Evolutionary conservation across 805 yeast genomes (phyloP).

Genomic region (Zygosaccharomyces gambellarensis): DNA sequence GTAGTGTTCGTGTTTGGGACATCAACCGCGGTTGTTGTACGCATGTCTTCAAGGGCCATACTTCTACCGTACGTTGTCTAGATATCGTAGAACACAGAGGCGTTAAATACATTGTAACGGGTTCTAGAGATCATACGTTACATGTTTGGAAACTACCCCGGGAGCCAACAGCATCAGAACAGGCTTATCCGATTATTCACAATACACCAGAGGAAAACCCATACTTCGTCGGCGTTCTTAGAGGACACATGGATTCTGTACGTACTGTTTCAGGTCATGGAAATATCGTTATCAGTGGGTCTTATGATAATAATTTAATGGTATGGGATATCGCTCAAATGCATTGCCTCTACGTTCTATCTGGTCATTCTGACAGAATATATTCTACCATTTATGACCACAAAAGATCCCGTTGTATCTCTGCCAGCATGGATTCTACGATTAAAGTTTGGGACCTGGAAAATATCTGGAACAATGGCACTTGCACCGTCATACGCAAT

Average conservation of each 20-base stretch:
- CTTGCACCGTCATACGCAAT: constrained; percentile 22
- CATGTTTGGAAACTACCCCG: constrained; percentile 80
- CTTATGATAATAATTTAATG: constrained; percentile 83
- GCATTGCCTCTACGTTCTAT: constrained; percentile 63
- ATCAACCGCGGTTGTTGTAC: constrained; percentile 80
- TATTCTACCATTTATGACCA: constrained; percentile 84
- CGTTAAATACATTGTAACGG: constrained; percentile 73
- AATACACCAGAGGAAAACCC: constrained; percentile 44
- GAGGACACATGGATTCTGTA: constrained; percentile 77
- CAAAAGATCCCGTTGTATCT: constrained; percentile 70
- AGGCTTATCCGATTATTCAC: constrained; percentile 29
- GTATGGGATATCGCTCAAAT: constrained; percentile 87
- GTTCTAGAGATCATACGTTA: constrained; percentile 79
- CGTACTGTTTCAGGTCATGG: constrained; percentile 86
- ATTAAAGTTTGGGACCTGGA: constrained; percentile 86
- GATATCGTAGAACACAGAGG: constrained; percentile 71
- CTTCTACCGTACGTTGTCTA: constrained; percentile 87
- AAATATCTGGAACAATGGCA: constrained; percentile 55
- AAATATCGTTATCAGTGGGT: constrained; percentile 78
- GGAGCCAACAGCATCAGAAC: constrained; percentile 44
- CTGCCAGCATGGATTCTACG: constrained; percentile 87
- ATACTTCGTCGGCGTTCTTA: constrained; percentile 59
- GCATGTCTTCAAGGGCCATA: constrained; percentile 86
- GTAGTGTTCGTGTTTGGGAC: constrained; percentile 93
- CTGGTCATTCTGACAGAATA: constrained; percentile 83